Conservation (phyloP, 768 basidiomycete genomes). For the Mycena rebaudengoi region DNA sequence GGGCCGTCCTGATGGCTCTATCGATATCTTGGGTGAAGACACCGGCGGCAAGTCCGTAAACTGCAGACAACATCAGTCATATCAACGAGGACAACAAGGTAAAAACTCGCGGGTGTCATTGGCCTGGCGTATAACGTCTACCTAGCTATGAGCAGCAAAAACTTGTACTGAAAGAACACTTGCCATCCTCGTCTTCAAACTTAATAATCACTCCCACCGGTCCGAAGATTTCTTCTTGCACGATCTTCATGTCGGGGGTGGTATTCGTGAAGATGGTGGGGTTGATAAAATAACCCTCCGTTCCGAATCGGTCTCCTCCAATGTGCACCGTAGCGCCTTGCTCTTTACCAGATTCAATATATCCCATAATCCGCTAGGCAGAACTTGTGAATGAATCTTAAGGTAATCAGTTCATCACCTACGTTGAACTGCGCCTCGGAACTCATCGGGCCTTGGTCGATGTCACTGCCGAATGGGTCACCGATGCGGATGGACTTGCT, state of each 20-base stretch:
- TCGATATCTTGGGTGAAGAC: conserved; percentile 59
- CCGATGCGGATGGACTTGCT: conserved; percentile 49
- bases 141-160: background rate
- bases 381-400: background rate
- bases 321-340: conserved; percentile 65
- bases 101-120: conserved; percentile 49
- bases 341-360: conserved; percentile 67
- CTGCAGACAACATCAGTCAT: background rate
- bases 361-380: conserved; percentile 62
- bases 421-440: conserved; percentile 58
- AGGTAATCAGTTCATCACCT: too few species aligned
- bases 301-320: conserved; percentile 62
- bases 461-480: conserved; percentile 51
- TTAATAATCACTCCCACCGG: conserved; percentile 71
- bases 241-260: conserved; percentile 63
- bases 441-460: conserved; percentile 58
- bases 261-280: conserved; percentile 72
- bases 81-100: background rate
- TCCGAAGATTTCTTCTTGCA: conserved; percentile 71
- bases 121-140: conserved; percentile 45
- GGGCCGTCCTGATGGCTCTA: conserved; percentile 54
- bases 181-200: conserved; percentile 59
- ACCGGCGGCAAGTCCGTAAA: conserved; percentile 60
- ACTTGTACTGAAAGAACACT: too few species aligned
- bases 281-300: conserved; percentile 66